Percentiles rank a stretch among this genome's conserved stretches.
Evolutionary conservation across 768 basidiomycete genomes (phyloP).

Genomic region (Lanmaoa rubissima): DNA sequence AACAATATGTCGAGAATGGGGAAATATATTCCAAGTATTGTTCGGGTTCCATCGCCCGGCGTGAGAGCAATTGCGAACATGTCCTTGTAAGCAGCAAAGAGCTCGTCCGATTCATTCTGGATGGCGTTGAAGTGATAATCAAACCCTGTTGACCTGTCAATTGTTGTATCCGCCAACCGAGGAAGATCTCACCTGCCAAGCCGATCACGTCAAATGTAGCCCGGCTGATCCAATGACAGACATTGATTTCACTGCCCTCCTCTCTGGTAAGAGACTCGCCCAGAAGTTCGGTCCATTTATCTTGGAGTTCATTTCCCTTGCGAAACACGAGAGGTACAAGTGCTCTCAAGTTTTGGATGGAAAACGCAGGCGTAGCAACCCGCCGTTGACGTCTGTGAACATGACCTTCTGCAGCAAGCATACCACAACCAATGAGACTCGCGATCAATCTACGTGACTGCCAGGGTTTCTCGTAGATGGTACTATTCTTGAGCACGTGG

Average conservation of each 20-base stretch:
- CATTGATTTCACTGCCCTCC: conserved; percentile 52
- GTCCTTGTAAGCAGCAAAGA: conserved; percentile 78
- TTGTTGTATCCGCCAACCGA: neutral
- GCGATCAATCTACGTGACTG: conserved; percentile 73
- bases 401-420: conserved; percentile 76
- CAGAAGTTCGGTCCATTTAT: conserved; percentile 58
- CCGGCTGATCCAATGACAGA: conserved; percentile 78
- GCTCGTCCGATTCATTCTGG: conserved; percentile 71
- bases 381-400: conserved; percentile 79
- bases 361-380: conserved; percentile 76
- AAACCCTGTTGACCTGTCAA: conserved; percentile 54
- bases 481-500: conserved; percentile 71
- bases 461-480: conserved; percentile 82
- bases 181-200: conserved; percentile 59
- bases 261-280: conserved; percentile 15
- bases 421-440: conserved; percentile 76
- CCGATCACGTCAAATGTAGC: conserved; percentile 92
- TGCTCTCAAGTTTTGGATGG: conserved; percentile 70
- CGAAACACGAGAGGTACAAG: conserved; percentile 70
- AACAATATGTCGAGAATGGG: conserved; percentile 55
- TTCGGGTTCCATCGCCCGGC: conserved; percentile 45
- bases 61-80: conserved; percentile 78
- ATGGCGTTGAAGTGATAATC: conserved; percentile 87
- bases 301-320: conserved; percentile 61
- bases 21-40: conserved; percentile 53